phyloP scores from a whole-genome alignment of 306 rosid genomes.

The Vigna unguiculata region DNA sequence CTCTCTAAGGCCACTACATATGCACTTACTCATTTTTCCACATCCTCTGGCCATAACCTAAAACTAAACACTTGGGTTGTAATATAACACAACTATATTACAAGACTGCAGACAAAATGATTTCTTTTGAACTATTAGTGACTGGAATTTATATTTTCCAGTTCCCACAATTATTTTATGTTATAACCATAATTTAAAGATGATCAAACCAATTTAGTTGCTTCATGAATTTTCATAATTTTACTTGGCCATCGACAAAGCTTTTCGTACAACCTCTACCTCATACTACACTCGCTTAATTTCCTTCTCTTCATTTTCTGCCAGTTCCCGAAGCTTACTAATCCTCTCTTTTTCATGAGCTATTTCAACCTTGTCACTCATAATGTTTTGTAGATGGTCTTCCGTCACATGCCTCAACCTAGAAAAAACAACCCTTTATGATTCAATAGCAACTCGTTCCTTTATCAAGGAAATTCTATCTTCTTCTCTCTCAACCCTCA shows the following conservation, averaged over 20 bases:
- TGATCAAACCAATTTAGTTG: constrained; percentile 24
- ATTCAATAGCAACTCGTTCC: constrained; percentile 73
- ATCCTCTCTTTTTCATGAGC: constrained; percentile 75
- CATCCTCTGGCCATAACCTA: constrained; percentile 86
- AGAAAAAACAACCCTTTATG: constrained; percentile 77
- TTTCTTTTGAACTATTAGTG: too few species aligned
- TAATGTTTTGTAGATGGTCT: constrained; percentile 71
- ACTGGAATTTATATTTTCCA: too few species aligned
- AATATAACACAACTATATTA: not conserved
- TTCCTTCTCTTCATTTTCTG: constrained; percentile 74
- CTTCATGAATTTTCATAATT: constrained; percentile 5
- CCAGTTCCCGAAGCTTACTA: constrained; percentile 68
- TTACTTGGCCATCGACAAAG: constrained; percentile 91
- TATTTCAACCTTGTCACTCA: constrained; percentile 74
- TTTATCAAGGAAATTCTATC: constrained; percentile 64
- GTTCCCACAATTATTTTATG: too few species aligned
- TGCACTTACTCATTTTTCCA: constrained; percentile 76
- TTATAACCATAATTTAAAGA: too few species aligned
- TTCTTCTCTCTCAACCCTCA: constrained; percentile 68
- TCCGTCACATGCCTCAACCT: constrained; percentile 72
- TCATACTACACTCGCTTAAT: constrained; percentile 73
- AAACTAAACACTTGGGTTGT: too few species aligned
- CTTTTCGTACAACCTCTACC: constrained; percentile 82
- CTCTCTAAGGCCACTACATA: constrained; percentile 69
- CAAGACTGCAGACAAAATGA: too few species aligned